Base-by-base conservation (phyloP, 768 basidiomycete species). In the Tephrocybe sp. region DNA sequence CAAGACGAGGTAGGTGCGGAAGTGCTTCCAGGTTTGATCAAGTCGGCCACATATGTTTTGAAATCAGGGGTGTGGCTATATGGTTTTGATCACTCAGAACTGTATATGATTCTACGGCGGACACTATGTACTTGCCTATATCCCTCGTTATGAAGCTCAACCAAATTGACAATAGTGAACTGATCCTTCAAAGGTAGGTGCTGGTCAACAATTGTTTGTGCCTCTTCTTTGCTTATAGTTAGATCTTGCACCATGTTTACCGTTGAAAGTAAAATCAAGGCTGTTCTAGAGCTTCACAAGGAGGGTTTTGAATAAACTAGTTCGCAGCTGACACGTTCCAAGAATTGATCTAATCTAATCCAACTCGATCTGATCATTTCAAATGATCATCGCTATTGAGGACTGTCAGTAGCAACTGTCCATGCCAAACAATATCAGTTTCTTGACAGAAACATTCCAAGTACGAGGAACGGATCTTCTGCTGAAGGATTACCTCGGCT, bases 21-120 rank as follows among this genome's bases (percentile, higher is more conserved):
- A n/a, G 47, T 8, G 34, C 26, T 51, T 23, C 50, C 57, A 2
- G 28, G 50, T 36, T 56, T 50, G 3, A 48, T 10, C 28, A 62
- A 53, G 26, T 62, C 56, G 15, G 46, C 51, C n/a, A 59, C 51
- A 25, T 59, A 62, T 18, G 60, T 59, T 45, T 45, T 59, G 3
- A 54, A 45, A 50, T 59, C 39, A 26, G 49, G 54, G 3, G 48
- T 55, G 28, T 62, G 51, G 39, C 60, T 62, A 42, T 32, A 15
- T 18, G 9, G 4, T 15, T 14, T 1, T 30, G 28, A 30, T n/a
- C n/a, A n/a, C n/a, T n/a, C n/a, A 47, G 23, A 11, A 30, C 3
- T 20, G 15, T 48, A 12, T 34, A 15, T 4, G 40, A 11, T 21
- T 46, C 11, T n/a, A 12, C 12, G 14, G 14, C n/a, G n/a, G n/a